phyloP scores from a whole-genome alignment of 2,329 filamentous ascomycete genomes.

The Botrytis aclada region DNA sequence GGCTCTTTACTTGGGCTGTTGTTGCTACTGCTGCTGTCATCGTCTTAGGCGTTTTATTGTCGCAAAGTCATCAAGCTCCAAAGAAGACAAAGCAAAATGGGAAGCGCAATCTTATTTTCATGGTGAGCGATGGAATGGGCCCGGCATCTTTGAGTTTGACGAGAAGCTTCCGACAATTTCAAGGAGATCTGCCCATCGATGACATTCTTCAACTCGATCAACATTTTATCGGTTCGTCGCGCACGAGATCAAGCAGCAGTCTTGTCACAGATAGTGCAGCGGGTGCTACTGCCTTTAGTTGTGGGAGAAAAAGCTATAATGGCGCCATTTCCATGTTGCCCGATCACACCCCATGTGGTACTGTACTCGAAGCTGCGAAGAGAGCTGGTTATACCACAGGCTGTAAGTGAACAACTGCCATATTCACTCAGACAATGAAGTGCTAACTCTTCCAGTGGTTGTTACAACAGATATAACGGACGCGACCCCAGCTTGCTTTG shows the following conservation, averaged over 20 bases:
- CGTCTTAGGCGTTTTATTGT: constrained; percentile 76
- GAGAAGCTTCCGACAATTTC: constrained; percentile 77
- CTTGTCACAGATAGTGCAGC: constrained; percentile 94
- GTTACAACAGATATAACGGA: constrained; percentile 95
- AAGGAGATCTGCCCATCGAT: constrained; percentile 65
- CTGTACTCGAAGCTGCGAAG: constrained; percentile 90
- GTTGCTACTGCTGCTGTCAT: constrained; percentile 76
- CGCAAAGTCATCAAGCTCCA: constrained; percentile 51
- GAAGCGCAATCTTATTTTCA: constrained; percentile 95
- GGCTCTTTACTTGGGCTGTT: constrained; percentile 78
- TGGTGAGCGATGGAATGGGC: constrained; percentile 99
- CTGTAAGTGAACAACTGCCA: constrained; percentile 1
- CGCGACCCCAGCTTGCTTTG: constrained; percentile 94
- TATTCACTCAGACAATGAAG: neutral
- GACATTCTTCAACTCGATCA: constrained; percentile 78
- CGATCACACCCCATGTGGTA: constrained; percentile 82
- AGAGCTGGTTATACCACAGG: constrained; percentile 88
- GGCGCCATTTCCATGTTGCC: constrained; percentile 89
- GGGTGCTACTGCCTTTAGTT: constrained; percentile 95
- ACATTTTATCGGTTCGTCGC: constrained; percentile 85
- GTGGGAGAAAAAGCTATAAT: constrained; percentile 92
- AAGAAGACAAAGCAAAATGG: constrained; percentile 43
- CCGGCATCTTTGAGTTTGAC: constrained; percentile 87
- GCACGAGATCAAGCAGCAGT: constrained; percentile 79
- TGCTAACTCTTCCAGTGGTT: constrained; percentile 52